Base-by-base conservation (phyloP, 1,139 yeast genomes). In the Lodderomyces pseudojiufengensis region DNA sequence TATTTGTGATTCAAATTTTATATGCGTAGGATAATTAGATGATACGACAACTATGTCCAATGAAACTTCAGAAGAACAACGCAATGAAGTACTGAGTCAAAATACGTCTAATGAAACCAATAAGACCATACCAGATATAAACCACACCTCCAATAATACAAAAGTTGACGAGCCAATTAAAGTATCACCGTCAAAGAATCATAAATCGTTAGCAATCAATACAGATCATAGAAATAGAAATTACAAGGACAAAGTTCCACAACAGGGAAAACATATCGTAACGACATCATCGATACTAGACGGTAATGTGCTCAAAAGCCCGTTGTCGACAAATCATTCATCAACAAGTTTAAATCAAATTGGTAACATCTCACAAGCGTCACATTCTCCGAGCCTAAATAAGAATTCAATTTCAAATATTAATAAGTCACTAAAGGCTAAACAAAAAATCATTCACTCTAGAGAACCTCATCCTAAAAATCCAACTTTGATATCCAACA, bases 401-500 rank as follows among this genome's bases (percentile, higher is more conserved):
- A 61, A 61, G 35, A 51, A 45, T 23, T 55, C 61, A 25, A 61
- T 66, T 29, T 50, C 66, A 24, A 63, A 59, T 47, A 50, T 66
- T 29, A 66, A 66, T 44, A 65, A 65, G 43, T 61, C 72, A 3
- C 48, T 66, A 29, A 65, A 63, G 44, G 71, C 70, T 9, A 66
- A 66, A 39, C 73, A 66, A 43, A 62, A 63, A 40, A 58, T 66
- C 34, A 64, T 65, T 36, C 61, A 51, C 40, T 49, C 65, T 7
- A 61, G 61, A 37, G 70, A 64, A 33, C 63, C 70, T 1, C 63
- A 58, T 32, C 65, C 67, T 7, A 64, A 64, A 42, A 64, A 55
- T 37, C 43, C 66, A 8, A 48, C 65, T 13, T 39, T 57, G 10
- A 63, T 65, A 23, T 51, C 63, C 11, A 71, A 65, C 28, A 57